Conservation (phyloP, 176 grass and related monocot genomes). For the Secale cereale region DNA sequence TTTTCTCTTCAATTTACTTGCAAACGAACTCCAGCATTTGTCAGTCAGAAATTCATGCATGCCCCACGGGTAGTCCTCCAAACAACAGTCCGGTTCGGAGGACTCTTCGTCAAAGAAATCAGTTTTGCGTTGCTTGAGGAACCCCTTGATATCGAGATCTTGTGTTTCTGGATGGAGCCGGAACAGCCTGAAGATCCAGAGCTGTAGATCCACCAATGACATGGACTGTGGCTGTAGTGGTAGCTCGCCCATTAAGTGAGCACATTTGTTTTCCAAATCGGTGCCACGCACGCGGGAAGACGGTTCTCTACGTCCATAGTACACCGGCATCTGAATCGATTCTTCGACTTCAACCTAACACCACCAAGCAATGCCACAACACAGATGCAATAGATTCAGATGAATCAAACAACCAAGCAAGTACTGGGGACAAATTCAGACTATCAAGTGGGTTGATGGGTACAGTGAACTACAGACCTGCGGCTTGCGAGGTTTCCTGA, state of each 20-base stretch:
- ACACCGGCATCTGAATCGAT: not conserved
- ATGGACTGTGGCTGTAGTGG: slow-evolving; percentile 17
- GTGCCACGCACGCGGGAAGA: not conserved
- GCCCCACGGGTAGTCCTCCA: not conserved
- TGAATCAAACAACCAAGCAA: no score
- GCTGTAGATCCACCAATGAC: slow-evolving; percentile 13
- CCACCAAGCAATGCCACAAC: no score
- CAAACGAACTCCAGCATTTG: not conserved
- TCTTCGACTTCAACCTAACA: not conserved
- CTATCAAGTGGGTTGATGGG: no score
- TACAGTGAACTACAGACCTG: no score
- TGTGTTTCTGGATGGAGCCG: slow-evolving; percentile 25
- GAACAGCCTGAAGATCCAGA: slow-evolving; percentile 20
- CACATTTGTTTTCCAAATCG: not conserved
- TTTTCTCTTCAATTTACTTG: slow-evolving; percentile 11
- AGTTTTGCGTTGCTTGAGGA: not conserved
- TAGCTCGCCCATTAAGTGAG: not conserved
- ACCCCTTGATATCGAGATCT: not conserved
- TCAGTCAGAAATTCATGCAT: not conserved
- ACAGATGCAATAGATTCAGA: no score
- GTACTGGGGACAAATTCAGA: no score
- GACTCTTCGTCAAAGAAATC: not conserved
- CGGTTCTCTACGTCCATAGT: not conserved
- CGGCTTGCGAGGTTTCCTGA: no score
- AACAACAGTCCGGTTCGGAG: not conserved